A percentile compares a stretch with the other conserved stretches of the same genome.
These are phyloP conservation scores for Corinectria fuckeliana DNA, from an alignment of 2,329 filamentous ascomycete genomes.

Conservation along the genomic window DNA sequence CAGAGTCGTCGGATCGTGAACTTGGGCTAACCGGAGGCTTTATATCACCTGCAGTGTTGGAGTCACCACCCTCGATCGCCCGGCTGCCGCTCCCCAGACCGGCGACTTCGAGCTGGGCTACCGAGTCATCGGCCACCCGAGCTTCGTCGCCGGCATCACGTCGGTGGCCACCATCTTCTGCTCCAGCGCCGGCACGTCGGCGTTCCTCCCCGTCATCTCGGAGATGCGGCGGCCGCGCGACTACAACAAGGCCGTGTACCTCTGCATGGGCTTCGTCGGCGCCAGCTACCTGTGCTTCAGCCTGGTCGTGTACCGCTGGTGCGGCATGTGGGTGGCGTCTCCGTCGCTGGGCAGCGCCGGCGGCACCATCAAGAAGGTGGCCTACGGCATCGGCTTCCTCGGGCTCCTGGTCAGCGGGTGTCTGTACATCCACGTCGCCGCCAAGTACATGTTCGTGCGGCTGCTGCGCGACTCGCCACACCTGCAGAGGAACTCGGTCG, in stretches of 20 bases:
- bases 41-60: conserved; percentile 48
- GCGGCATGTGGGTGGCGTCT: conserved; percentile 67
- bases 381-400: conserved; percentile 64
- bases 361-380: conserved; percentile 63
- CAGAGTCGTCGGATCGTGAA: background rate
- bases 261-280: conserved; percentile 64
- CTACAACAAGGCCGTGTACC: conserved; percentile 53
- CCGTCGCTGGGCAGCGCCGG: conserved; percentile 68
- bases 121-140: conserved; percentile 60
- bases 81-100: conserved; percentile 64
- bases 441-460: conserved; percentile 50
- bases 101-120: conserved; percentile 67
- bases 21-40: background rate
- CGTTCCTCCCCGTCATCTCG: conserved; percentile 69
- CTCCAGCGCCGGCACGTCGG: conserved; percentile 63
- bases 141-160: conserved; percentile 64
- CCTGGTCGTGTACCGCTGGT: conserved; percentile 67
- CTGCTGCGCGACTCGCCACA: conserved; percentile 46
- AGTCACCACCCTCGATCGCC: conserved; percentile 62
- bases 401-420: conserved; percentile 26
- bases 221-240: conserved; percentile 61
- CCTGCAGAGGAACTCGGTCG: conserved; percentile 42
- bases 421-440: conserved; percentile 25
- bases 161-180: conserved; percentile 66
- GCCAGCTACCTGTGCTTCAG: conserved; percentile 64